A percentile compares a stretch with the other conserved stretches of the same genome.
Conservation (phyloP, 192 early-diverging fungal species). For the Backusella luteola region DNA sequence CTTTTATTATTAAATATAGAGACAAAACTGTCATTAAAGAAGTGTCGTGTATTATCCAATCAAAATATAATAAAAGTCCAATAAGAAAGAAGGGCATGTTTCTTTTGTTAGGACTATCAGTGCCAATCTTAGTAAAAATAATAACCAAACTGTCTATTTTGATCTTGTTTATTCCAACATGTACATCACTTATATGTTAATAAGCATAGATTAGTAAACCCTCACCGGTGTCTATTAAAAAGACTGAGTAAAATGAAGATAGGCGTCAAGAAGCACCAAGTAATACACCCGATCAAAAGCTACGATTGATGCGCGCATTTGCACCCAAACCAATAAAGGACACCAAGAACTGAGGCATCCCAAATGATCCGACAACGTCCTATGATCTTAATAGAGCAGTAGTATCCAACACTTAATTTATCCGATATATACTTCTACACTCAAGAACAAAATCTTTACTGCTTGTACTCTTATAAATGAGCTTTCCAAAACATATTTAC, state of each 20-base stretch:
- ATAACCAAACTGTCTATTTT: not conserved
- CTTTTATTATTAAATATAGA: too few relatives aligned
- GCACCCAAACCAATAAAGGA: conserved; percentile 47
- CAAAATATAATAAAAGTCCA: too few relatives aligned
- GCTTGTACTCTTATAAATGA: too few relatives aligned
- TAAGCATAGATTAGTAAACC: not conserved
- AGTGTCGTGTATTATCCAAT: too few relatives aligned
- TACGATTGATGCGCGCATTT: conserved; percentile 24
- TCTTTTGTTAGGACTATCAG: too few relatives aligned
- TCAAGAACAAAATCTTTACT: too few relatives aligned
- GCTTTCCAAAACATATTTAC: too few relatives aligned
- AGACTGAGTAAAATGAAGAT: too few relatives aligned
- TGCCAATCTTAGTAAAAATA: not conserved
- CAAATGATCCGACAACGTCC: conserved; percentile 50
- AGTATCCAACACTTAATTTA: not conserved
- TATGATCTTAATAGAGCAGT: conserved; percentile 66
- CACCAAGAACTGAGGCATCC: conserved; percentile 59
- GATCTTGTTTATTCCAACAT: not conserved
- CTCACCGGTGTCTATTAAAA: not conserved
- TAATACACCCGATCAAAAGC: not conserved
- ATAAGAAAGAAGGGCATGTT: too few relatives aligned
- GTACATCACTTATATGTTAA: not conserved
- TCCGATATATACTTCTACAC: too few relatives aligned
- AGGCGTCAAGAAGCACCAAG: not conserved
- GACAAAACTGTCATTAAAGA: too few relatives aligned